Percentiles rank a stretch among this genome's conserved stretches.
Conservation (phyloP, 148 eudicot species). For the Bassia scoparia region DNA sequence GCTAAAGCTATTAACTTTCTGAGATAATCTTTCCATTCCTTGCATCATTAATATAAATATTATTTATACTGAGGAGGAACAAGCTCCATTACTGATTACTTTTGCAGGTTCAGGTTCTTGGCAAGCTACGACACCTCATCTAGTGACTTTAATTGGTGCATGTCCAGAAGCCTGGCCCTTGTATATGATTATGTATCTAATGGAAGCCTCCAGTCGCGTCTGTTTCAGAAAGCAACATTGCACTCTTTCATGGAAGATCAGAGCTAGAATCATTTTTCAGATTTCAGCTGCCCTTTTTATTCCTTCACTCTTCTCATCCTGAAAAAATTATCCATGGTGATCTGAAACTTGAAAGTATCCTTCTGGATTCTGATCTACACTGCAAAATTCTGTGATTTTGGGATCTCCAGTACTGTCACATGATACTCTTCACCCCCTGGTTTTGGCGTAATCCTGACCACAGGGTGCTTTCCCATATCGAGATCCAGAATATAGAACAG, state of each 20-base stretch:
- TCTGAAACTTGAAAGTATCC: slow-evolving; percentile 62
- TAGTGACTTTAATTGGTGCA: slow-evolving; percentile 61
- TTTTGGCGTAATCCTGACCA: slow-evolving; percentile 44
- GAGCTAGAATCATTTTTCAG: slow-evolving; percentile 63
- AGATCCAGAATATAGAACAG: slow-evolving; percentile 74
- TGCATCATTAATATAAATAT: not conserved
- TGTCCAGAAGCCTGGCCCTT: slow-evolving; percentile 76
- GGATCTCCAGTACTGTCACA: slow-evolving; percentile 48
- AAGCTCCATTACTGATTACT: not conserved
- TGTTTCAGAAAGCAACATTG: slow-evolving; percentile 37
- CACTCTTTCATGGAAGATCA: slow-evolving; percentile 57
- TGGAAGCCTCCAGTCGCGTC: slow-evolving; percentile 49
- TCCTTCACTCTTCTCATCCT: slow-evolving; percentile 57
- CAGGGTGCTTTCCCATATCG: slow-evolving; percentile 55
- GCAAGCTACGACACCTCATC: slow-evolving; percentile 64
- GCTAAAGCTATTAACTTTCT: not conserved
- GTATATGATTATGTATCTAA: slow-evolving; percentile 67
- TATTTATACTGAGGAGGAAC: not conserved
- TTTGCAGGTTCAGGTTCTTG: slow-evolving; percentile 58
- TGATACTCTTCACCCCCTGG: slow-evolving; percentile 47
- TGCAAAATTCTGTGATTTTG: slow-evolving; percentile 67
- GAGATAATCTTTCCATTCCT: not conserved
- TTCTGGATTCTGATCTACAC: slow-evolving; percentile 53
- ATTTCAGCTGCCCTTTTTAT: slow-evolving; percentile 60
- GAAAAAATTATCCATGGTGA: slow-evolving; percentile 64